Base-by-base conservation (phyloP, 805 yeast species). In the Isabelozyma rhagii region DNA sequence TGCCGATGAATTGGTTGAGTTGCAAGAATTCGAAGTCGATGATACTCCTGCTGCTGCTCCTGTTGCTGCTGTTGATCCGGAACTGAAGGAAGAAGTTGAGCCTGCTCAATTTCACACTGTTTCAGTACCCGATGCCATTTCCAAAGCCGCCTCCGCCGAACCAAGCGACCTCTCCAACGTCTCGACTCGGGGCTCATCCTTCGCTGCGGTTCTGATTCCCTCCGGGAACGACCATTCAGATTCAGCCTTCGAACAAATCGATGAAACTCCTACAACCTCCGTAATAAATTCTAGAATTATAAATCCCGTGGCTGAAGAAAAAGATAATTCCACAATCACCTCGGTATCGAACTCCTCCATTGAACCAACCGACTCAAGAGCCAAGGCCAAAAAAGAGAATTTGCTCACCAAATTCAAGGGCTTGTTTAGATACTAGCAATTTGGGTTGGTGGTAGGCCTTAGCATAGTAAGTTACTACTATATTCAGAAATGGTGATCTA, bases 181-280 rank as follows among this genome's bases (percentile, higher is more conserved):
- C 18, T 58, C 60, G 41, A 69, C 74, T 2, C 53, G 67, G 4
- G 55, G 61, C 10, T 65, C 71, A 7, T 69, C 75, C 36, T 71
- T 67, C 60, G 74, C 74, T 14, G 74, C 72, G 5, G 70, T 71
- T 39, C 67, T 72, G 1, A 50, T 64, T 17, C 64, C 64, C 3
- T 56, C 67, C 13, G 45, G 47, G n/a, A 57, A 51, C 21, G 60
- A 53, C 9, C 49, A 49, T 45, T 55, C 60, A 28, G 53, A 49
- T 45, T 55, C 60, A 28, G 53, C 51, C 11, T 51, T 54, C 47
- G 60, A 54, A 39, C 38, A 34, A 13, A 47, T 51, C 8, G 50
- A 43, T 13, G 50, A 39, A 27, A 63, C 69, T 11, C 66, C 69
- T 5, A 61, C 65, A 38, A 57, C 54, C 49, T 60, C 68, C 11